Percentiles rank a stretch among this genome's conserved stretches.
These are phyloP conservation scores for Rhizopogon vinicolor DNA, from an alignment of 768 basidiomycete species.

Conservation along the genomic window DNA sequence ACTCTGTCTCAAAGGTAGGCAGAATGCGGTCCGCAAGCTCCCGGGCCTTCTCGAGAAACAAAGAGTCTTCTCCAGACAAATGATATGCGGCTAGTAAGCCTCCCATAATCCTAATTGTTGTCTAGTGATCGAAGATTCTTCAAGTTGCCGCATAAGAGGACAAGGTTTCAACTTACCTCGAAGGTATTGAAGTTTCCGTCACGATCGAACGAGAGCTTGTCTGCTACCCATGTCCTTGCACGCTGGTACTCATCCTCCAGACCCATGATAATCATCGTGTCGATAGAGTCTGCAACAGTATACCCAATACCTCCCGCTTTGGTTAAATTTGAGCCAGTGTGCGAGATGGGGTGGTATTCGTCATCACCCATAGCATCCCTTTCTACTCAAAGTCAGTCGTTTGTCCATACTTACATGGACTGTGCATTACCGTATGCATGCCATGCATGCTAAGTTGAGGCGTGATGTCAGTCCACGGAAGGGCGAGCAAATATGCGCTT, in stretches of 20 bases:
- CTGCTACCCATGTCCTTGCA: conserved; percentile 73
- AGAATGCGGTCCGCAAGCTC: conserved; percentile 88
- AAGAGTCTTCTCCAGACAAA: conserved; percentile 58
- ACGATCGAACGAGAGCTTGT: conserved; percentile 66
- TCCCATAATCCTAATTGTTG: conserved; percentile 88
- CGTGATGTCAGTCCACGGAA: background rate
- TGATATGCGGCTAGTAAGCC: conserved; percentile 86
- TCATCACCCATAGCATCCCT: conserved; percentile 88
- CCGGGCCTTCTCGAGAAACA: conserved; percentile 72
- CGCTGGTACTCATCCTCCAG: conserved; percentile 73
- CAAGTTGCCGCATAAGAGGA: background rate
- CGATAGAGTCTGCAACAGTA: conserved; percentile 83
- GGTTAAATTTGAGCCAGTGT: conserved; percentile 74
- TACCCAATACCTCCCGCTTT: conserved; percentile 81
- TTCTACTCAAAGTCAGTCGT: conserved; percentile 43
- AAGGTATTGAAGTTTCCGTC: conserved; percentile 85
- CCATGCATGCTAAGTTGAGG: conserved; percentile 68
- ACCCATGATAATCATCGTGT: conserved; percentile 85
- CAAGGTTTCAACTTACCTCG: conserved; percentile 51
- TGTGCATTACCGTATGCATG: conserved; percentile 62
- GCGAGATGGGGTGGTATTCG: conserved; percentile 85
- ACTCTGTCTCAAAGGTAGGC: conserved; percentile 75
- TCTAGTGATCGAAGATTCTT: conserved; percentile 39
- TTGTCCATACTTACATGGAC: conserved; percentile 5
- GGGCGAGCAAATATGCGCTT: background rate